Conservation (phyloP, 2,329 filamentous ascomycete species). For the Paecilomyces dactylethromorphus region DNA sequence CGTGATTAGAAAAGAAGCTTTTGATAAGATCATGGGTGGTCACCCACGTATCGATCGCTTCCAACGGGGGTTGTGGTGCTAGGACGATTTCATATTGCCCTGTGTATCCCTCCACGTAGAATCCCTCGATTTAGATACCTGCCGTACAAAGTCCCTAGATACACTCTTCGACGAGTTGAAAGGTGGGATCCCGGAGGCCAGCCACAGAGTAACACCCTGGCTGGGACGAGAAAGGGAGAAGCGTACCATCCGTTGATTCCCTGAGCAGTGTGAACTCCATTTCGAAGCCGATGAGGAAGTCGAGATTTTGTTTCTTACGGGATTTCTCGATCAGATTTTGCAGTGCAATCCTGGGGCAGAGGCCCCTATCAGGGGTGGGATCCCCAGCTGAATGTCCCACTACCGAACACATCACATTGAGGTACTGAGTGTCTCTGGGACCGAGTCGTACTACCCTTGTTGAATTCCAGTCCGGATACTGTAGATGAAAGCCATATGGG, state of each 20-base stretch:
- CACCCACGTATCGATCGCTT: background rate
- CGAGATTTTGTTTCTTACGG: background rate
- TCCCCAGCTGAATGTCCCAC: too few species aligned
- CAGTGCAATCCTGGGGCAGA: background rate
- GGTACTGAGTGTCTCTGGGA: too few species aligned
- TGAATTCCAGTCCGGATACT: too few species aligned
- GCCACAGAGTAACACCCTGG: background rate
- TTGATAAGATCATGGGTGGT: background rate
- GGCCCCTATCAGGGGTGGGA: too few species aligned
- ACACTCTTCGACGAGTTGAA: background rate
- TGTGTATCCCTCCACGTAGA: background rate
- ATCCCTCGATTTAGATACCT: background rate
- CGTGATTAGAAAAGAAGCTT: background rate
- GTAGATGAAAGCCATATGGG: too few species aligned
- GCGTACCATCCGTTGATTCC: background rate
- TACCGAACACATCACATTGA: too few species aligned
- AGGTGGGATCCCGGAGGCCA: background rate
- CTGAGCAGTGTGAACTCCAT: background rate
- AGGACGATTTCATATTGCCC: background rate
- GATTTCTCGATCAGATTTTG: background rate
- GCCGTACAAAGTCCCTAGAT: background rate
- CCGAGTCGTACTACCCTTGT: too few species aligned
- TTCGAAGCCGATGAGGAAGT: background rate
- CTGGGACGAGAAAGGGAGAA: background rate
- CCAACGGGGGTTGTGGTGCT: conserved; percentile 2